phyloP scores from a whole-genome alignment of 2,329 filamentous ascomycete species.

The Fusarium humuli region DNA sequence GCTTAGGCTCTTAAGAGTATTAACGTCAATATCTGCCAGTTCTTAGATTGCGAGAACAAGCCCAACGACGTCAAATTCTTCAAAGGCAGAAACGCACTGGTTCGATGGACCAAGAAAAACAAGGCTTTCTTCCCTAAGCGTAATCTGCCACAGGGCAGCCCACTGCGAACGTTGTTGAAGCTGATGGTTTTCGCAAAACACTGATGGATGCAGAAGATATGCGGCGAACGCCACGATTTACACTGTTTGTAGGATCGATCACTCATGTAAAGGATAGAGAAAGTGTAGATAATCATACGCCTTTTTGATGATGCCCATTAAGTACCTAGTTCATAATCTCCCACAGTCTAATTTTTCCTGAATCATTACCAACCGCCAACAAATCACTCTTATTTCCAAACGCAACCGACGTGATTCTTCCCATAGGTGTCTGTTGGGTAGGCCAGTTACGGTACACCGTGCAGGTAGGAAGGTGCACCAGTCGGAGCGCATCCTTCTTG shows the following conservation, averaged over 20 bases:
- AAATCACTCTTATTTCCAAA: constrained; percentile 74
- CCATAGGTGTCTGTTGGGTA: constrained; percentile 87
- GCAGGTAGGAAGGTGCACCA: constrained; percentile 91
- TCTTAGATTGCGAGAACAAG: constrained; percentile 53
- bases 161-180: constrained; percentile 47
- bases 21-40: constrained; percentile 63
- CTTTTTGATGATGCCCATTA: constrained; percentile 38
- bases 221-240: neutral
- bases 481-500: constrained; percentile 87
- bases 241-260: neutral
- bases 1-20: constrained; percentile 56
- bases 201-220: neutral
- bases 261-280: neutral
- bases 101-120: constrained; percentile 13
- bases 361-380: constrained; percentile 88
- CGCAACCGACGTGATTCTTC: constrained; percentile 80
- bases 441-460: constrained; percentile 98
- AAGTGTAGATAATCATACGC: constrained; percentile 31
- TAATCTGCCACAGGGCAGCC: constrained; percentile 54
- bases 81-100: constrained; percentile 48
- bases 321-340: constrained; percentile 76
- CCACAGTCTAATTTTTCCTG: constrained; percentile 90
- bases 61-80: constrained; percentile 50
- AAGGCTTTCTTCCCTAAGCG: constrained; percentile 51
- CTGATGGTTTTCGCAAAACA: neutral